These are phyloP conservation scores for Cryphonectria parasitica DNA, from an alignment of 2,329 filamentous ascomycete species.

Conservation along the genomic window DNA sequence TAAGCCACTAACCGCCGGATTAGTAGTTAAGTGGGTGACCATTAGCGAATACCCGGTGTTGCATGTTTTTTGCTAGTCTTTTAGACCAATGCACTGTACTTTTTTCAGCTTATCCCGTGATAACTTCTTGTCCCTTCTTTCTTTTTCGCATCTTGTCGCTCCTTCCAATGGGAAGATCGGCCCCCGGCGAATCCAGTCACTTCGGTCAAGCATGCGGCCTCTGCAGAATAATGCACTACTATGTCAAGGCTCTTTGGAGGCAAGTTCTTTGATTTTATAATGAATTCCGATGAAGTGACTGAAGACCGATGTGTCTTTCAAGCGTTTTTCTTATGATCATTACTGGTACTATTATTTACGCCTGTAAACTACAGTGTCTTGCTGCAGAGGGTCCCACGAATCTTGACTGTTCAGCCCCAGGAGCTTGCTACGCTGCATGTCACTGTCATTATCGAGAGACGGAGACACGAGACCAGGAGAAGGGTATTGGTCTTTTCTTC, in stretches of 20 bases:
- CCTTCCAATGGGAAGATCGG: neutral
- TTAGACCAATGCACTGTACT: too few relatives aligned
- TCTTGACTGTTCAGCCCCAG: neutral
- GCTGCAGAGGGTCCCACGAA: neutral
- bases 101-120: neutral
- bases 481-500: neutral
- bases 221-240: neutral
- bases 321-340: neutral
- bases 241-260: neutral
- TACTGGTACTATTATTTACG: neutral
- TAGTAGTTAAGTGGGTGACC: conserved; percentile 20
- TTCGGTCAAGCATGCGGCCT: neutral
- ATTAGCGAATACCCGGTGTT: conserved; percentile 18
- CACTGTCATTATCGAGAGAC: neutral
- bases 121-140: neutral
- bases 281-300: neutral
- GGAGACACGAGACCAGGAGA: neutral
- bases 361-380: neutral
- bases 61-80: conserved; percentile 1
- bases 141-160: neutral
- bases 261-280: neutral
- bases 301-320: neutral
- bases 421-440: neutral
- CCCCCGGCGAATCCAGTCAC: neutral
- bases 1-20: conserved; percentile 14